Base-by-base conservation (phyloP, 805 yeast genomes). In the Tetrapisispora namnaoensis region DNA sequence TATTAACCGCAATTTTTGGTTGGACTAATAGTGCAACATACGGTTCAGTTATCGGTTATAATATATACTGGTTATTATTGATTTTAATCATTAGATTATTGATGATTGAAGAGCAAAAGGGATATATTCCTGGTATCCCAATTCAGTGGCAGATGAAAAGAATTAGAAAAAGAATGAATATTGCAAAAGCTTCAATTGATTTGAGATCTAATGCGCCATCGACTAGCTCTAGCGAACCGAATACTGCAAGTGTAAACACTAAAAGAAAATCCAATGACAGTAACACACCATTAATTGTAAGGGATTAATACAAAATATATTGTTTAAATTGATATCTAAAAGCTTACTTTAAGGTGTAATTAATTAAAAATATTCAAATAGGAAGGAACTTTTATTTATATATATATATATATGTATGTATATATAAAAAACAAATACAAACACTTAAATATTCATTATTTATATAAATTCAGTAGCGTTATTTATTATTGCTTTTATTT, bases 11-110 rank as follows among this genome's bases (percentile, higher is more conserved):
- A 1, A 71, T 89, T 5, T 74, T 89, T 45, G 97, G 97, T 1
- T 89, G 97, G 97, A 88, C 93, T 14, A 89, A 89, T 63, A 79
- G 90, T 53, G 96, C 96, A 2, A 89, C 97, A 0, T 86, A 83
- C 61, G 95, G 95, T 4, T 85, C 95, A 20, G 89, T 89, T 0
- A 63, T 75, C 5, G 77, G 89, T 45, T 89, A 89, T 68, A 75
- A 77, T 52, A 48, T 72, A 0, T 89, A 83, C 65, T 89, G 96
- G 97, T 30, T 70, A 1, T 63, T 67, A 3, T 62, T 77, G 2
- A 69, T 76, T 24, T 50, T 51, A 2, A 72, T 78, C 9, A 70
- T 83, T 28, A 54, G 67, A 1, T 53, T 72, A 49, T 64, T 86
- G 47, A 66, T 68, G 45, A 60, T 70, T 24, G 86, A 82, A 55